Evolutionary conservation across 169 alveolate genomes (phyloP), one percentile per base, ranked within the genome.

Genomic region (Plasmodium berghei): DNA sequence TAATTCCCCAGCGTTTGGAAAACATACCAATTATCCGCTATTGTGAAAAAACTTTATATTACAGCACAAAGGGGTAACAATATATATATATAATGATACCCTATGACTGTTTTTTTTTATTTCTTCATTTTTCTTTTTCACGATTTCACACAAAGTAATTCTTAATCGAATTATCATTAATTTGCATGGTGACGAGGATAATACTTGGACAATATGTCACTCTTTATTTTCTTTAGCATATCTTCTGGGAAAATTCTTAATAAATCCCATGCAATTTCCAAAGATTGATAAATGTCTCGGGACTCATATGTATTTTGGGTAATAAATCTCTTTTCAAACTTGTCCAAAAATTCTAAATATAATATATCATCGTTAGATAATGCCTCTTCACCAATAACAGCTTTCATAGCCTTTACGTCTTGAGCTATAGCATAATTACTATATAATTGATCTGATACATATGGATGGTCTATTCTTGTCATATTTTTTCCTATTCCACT

Each of bases 321-420:
- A 73, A 99, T 95, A 96, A 98, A 98, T 88, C 98, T 95, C 75
- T 95, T 93, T 95, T 99, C 99, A 92, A 99, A 99, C 92, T 98
- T 99, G 93, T 98, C 99, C 2, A 99, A 96, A 95, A 98, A 99
- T 90, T 99, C 99, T 73, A 99, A 95, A 92, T 98, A 98, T 64
- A 98, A 96, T 72, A 97, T 94, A 90, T 99, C 99, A 92, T 98
- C 99, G 34, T 98, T 98, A 16, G 99, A 95, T 34, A 99, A 95
- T 59, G 99, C 99, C 97, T 99, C 99, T 94, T 99, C 99, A 52
- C 99, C 99, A 16, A 99, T 99, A 72, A 99, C 99, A 5, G 99
- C 99, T 95, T 98, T 98, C 99, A 99, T 98, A 49, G 99, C 99
- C 56, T 99, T 98, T 16, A 99, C 98, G 89, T 99, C 99, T 93